phyloP scores from a whole-genome alignment of 2,329 filamentous ascomycete species.

The Rhinocladiella similis region DNA sequence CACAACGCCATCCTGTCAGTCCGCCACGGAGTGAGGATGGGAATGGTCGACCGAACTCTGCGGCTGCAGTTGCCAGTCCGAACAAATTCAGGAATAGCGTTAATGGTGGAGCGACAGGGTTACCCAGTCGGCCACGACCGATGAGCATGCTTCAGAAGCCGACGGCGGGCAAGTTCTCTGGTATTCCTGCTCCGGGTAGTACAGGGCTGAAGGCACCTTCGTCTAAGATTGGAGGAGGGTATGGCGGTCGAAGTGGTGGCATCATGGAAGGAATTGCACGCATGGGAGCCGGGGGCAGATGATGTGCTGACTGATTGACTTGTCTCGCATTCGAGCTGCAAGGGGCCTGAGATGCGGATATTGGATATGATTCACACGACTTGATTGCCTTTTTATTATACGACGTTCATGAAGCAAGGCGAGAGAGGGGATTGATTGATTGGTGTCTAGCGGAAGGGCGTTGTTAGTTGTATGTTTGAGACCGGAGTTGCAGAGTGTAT shows the following conservation, averaged over 20 bases:
- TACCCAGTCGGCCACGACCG: constrained; percentile 20
- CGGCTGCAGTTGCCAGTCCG: constrained; percentile 21
- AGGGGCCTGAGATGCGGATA: neutral
- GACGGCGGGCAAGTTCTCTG: constrained; percentile 27
- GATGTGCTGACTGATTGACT: neutral
- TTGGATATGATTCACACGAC: constrained; percentile 3
- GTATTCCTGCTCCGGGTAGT: constrained; percentile 29
- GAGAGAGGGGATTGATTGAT: neutral
- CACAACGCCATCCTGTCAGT: constrained; percentile 26
- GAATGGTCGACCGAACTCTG: constrained; percentile 19
- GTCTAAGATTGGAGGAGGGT: constrained; percentile 22
- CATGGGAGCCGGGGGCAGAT: constrained; percentile 32
- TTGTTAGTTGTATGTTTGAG: neutral
- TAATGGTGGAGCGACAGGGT: constrained; percentile 9
- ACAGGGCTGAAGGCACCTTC: constrained; percentile 25
- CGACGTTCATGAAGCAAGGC: neutral
- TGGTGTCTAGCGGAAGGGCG: neutral
- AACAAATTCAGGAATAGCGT: constrained; percentile 26
- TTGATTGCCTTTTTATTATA: neutral
- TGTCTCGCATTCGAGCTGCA: neutral
- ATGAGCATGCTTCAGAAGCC: constrained; percentile 30
- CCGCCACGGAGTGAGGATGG: constrained; percentile 30
- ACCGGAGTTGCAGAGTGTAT: neutral
- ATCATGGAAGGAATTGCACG: constrained; percentile 34
- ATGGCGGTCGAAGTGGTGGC: constrained; percentile 28